Evolutionary conservation across 2,329 filamentous ascomycete species (phyloP).

Genomic region (Emmonsiellopsis sp.): DNA sequence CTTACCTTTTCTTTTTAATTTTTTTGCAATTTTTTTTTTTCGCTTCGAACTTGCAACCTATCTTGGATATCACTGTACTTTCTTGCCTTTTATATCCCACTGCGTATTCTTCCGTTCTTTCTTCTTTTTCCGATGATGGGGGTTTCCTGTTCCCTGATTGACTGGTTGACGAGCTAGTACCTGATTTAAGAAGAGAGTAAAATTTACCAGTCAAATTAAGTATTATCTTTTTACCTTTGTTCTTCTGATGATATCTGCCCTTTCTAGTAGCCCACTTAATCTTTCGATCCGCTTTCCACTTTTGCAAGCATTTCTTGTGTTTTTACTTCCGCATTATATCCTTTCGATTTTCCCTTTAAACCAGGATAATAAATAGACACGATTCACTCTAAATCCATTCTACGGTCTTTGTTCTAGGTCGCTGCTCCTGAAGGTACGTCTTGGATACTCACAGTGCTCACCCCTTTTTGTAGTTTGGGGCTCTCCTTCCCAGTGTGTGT

Average conservation of each 20-base stretch:
- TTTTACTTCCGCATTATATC: background rate
- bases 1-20: background rate
- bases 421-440: too few species aligned
- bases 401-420: too few species aligned
- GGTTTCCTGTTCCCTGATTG: background rate
- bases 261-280: background rate
- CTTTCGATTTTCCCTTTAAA: background rate
- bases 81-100: slow-evolving; percentile 1
- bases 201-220: too few species aligned
- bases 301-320: background rate
- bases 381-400: background rate
- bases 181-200: background rate
- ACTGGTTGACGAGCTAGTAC: background rate
- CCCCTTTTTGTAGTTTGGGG: too few species aligned
- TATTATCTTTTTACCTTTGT: background rate
- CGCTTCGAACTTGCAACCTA: background rate
- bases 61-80: background rate
- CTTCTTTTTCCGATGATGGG: background rate
- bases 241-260: background rate
- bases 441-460: background rate
- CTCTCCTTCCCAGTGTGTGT: background rate
- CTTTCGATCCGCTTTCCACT: background rate
- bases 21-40: background rate
- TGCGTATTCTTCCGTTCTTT: background rate
- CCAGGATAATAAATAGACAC: slow-evolving; percentile 2